Conservation (phyloP, 441 rosid species). For the Gossypium lobatum region DNA sequence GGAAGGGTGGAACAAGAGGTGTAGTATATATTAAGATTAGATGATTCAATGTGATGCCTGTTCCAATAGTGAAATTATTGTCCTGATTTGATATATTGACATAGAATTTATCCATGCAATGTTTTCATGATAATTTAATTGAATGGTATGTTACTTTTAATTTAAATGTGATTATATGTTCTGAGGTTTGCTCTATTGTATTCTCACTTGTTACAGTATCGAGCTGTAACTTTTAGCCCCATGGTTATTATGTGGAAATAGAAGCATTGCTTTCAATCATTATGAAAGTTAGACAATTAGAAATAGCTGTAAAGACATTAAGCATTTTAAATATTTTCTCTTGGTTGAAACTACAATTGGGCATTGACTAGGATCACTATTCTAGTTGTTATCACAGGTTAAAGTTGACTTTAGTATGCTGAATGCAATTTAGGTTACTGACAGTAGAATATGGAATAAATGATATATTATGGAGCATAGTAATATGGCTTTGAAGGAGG, state of each 20-base stretch:
- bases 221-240: neutral
- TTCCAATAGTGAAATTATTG: neutral
- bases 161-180: neutral
- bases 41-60: neutral
- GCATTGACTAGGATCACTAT: neutral
- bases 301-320: neutral
- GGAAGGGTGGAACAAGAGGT: constrained; percentile 12
- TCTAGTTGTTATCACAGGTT: neutral
- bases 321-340: neutral
- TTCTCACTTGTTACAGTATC: neutral
- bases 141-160: neutral
- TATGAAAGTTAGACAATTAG: neutral
- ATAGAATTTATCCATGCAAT: neutral
- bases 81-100: neutral
- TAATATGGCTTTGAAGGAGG: constrained; percentile 24
- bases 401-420: constrained; percentile 11
- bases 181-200: neutral
- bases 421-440: constrained; percentile 11
- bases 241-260: neutral
- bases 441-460: constrained; percentile 16
- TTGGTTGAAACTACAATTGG: neutral
- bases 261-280: neutral
- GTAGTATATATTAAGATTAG: neutral
- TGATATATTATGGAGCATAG: constrained; percentile 23
- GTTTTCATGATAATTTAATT: neutral